Conservation (phyloP, 257 asterid genomes). For the Marsdenia floribunda region DNA sequence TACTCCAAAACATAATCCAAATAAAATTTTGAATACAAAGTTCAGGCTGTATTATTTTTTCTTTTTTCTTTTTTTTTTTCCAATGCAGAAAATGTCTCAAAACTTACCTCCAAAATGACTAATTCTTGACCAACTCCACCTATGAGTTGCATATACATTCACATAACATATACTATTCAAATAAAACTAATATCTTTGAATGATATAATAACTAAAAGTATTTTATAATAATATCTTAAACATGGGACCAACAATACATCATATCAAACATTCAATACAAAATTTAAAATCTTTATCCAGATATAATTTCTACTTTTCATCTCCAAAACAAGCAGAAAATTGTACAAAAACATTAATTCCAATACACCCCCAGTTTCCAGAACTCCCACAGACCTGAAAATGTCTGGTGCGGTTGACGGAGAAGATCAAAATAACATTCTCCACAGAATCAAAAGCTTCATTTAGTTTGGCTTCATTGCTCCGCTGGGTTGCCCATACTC, state of each 20-base stretch:
- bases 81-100: not conserved
- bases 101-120: not conserved
- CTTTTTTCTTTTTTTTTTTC: too few species aligned
- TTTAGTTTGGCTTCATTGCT: constrained; percentile 97
- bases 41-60: not conserved
- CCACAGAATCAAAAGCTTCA: constrained; percentile 95
- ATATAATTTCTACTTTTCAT: not conserved
- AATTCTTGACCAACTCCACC: not conserved
- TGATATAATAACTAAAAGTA: too few species aligned
- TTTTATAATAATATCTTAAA: too few species aligned
- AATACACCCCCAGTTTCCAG: not conserved
- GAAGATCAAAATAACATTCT: constrained; percentile 85
- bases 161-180: not conserved
- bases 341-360: not conserved
- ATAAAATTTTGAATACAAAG: too few species aligned
- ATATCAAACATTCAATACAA: not conserved
- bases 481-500: constrained; percentile 99
- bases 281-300: not conserved
- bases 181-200: not conserved
- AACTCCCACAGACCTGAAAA: constrained; percentile 64
- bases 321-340: not conserved
- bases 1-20: not conserved
- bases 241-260: too few species aligned
- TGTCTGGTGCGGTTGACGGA: constrained; percentile 90
- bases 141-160: not conserved